These are phyloP conservation scores for Tylopilus sp. DNA, from an alignment of 1,284 basidiomycete species.

Conservation along the genomic window DNA sequence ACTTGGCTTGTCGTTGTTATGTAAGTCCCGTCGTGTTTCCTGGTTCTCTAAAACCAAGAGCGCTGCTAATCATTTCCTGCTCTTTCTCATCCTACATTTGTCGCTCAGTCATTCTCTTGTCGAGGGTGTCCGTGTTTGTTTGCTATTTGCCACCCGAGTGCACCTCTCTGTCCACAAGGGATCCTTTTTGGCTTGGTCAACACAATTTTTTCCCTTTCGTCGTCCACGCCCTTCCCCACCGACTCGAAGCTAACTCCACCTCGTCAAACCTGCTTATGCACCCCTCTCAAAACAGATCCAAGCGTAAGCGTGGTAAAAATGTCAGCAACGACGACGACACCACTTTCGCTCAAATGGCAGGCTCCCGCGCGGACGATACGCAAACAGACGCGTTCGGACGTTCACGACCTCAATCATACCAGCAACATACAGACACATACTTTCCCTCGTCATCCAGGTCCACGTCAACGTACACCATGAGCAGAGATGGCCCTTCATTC, in stretches of 20 bases:
- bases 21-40: conserved; percentile 34
- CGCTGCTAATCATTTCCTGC: conserved; percentile 25
- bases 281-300: conserved; percentile 43
- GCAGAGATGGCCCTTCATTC: conserved; percentile 48
- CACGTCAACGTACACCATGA: conserved; percentile 38
- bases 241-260: conserved; percentile 32
- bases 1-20: conserved; percentile 34
- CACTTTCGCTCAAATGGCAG: conserved; percentile 36
- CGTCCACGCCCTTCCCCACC: conserved; percentile 23
- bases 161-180: conserved; percentile 21
- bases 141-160: conserved; percentile 27
- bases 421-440: conserved; percentile 46
- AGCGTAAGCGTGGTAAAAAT: conserved; percentile 46
- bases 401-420: conserved; percentile 37
- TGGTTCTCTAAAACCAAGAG: conserved; percentile 17
- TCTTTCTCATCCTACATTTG: conserved; percentile 3
- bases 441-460: conserved; percentile 43
- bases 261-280: conserved; percentile 42
- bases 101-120: conserved; percentile 13
- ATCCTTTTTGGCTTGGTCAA: conserved; percentile 28
- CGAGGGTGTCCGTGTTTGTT: conserved; percentile 28
- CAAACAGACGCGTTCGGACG: conserved; percentile 41
- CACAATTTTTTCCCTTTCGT: conserved; percentile 26
- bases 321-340: conserved; percentile 47
- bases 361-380: conserved; percentile 48